Evolutionary conservation across 257 asterid species (phyloP).

Genomic region (Nicotiana obtusifolia): DNA sequence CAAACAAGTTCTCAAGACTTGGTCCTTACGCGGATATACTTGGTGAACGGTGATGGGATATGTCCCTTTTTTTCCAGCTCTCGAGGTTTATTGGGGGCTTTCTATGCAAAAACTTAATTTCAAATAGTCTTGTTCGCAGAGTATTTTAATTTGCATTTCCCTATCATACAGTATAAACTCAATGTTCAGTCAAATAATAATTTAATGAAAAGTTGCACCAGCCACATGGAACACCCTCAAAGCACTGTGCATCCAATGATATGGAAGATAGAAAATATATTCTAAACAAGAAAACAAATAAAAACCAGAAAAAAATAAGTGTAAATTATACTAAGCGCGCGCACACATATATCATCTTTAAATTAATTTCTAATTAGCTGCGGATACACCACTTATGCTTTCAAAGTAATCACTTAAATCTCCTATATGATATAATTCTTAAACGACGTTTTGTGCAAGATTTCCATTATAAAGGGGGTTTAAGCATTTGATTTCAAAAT

Average conservation of each 20-base stretch:
- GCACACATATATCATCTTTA: no score
- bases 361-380: no score
- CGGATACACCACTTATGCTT: no score
- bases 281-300: background rate
- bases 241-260: background rate
- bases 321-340: no score
- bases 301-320: no score
- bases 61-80: background rate
- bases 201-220: background rate
- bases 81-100: background rate
- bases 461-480: no score
- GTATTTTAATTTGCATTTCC: background rate
- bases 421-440: no score
- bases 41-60: background rate
- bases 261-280: background rate
- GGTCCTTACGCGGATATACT: background rate
- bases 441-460: no score
- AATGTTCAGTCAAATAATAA: background rate
- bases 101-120: background rate
- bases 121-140: background rate
- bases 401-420: no score
- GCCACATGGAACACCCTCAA: background rate
- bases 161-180: no score
- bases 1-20: background rate
- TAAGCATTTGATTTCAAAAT: no score